Evolutionary conservation across 345 rosid genomes (phyloP), one percentile per base, ranked within the genome.

Genomic region (Syzygium grande): DNA sequence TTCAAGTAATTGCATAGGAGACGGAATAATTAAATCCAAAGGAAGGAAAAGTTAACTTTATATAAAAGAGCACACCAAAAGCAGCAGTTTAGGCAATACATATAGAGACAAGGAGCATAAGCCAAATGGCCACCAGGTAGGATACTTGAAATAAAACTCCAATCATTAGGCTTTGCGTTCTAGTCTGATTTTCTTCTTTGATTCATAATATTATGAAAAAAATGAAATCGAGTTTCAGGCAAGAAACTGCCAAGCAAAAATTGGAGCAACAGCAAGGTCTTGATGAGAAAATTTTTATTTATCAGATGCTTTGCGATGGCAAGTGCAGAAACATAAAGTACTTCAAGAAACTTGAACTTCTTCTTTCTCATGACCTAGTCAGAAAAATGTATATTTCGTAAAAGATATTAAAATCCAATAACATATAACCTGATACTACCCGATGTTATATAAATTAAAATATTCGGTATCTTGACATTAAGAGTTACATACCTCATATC

Each of bases 401-500:
- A 10, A 3, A 9, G 7, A 73, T 73, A 73, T 21, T 38, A 73
- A 73, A 73, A 38, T 73, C 83, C 49, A 73, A 73, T 73, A 17
- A n/a, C 41, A 84, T 38, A 84, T 17, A 55, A 55, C 14, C 49
- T 1, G 2, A 73, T 73, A 73, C 25, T 17, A 34, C 2, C 49
- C 49, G 1, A 73, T 73, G 49, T 73, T 38, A 9, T 68, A 34
- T 68, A 38, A 68, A 68, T 23, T 68, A 34, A 65, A 73, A 10
- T 34, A 73, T 38, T 38, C 4, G 27, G 83, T 25, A 38, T 73
- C 83, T 73, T 38, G 83, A 73, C 83, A 19, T 19, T 73, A 21
- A 87, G 30, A 84, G 15, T 43, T 46, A 85, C 89, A 84, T 89
- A 97, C 99, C 99, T 94, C 97, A 84, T 56, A 97, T 86, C 99